Percentiles rank a stretch among this genome's conserved stretches.
Conservation (phyloP, 2,329 filamentous ascomycete genomes). For the Ampelomyces quisqualis region DNA sequence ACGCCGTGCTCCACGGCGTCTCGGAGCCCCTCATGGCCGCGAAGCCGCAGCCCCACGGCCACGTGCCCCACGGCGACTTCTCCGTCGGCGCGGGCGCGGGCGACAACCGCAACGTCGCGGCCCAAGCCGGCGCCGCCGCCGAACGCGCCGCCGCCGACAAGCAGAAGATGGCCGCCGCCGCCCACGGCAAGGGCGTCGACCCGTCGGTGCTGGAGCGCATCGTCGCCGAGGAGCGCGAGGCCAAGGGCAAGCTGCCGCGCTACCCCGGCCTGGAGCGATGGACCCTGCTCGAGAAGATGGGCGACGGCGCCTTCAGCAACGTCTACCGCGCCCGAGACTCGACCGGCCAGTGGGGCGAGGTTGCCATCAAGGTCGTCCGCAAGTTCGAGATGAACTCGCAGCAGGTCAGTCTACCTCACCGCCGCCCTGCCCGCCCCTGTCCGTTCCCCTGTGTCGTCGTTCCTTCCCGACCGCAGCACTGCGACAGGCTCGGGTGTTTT, state of each 20-base stretch:
- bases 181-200: slow-evolving; percentile 55
- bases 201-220: slow-evolving; percentile 74
- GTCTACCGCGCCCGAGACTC: slow-evolving; percentile 87
- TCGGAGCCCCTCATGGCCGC: slow-evolving; percentile 60
- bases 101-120: slow-evolving; percentile 64
- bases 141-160: slow-evolving; percentile 63
- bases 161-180: slow-evolving; percentile 57
- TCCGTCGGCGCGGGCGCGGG: slow-evolving; percentile 63
- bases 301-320: slow-evolving; percentile 97
- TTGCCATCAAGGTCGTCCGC: slow-evolving; percentile 97
- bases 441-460: slow-evolving; percentile 34
- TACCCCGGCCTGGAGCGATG: slow-evolving; percentile 86
- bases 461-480: slow-evolving; percentile 31
- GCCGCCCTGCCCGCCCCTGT: slow-evolving; percentile 28
- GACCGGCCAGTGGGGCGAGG: slow-evolving; percentile 70
- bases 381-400: slow-evolving; percentile 99
- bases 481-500: slow-evolving; percentile 24
- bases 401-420: slow-evolving; percentile 79
- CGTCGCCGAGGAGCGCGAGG: slow-evolving; percentile 87
- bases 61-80: slow-evolving; percentile 57
- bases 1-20: slow-evolving; percentile 57
- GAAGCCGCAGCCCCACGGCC: slow-evolving; percentile 55
- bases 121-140: slow-evolving; percentile 66
- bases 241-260: slow-evolving; percentile 77
- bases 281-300: slow-evolving; percentile 93